Percentiles rank a stretch among this genome's conserved stretches.
phyloP scores from a whole-genome alignment of 2,329 filamentous ascomycete species.

The Nannizziopsis barbatae region DNA sequence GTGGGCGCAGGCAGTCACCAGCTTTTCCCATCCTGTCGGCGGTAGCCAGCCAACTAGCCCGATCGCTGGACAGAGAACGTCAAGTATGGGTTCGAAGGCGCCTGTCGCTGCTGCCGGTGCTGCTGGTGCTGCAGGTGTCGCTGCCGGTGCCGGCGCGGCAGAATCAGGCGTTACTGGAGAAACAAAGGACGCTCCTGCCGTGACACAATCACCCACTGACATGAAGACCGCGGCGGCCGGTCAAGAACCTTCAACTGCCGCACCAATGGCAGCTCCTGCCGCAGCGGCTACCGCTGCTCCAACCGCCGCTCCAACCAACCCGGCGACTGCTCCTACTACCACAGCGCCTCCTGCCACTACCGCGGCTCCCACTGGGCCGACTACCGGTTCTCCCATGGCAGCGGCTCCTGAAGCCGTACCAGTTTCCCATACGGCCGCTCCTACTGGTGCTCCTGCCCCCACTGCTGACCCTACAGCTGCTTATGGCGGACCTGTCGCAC shows the following conservation, averaged over 20 bases:
- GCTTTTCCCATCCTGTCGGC: neutral
- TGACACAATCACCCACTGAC: conserved; percentile 1
- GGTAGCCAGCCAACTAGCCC: conserved; percentile 8
- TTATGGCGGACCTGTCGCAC: too few relatives aligned
- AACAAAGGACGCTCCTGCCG: neutral
- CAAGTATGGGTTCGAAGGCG: neutral
- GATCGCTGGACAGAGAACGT: neutral
- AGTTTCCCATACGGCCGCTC: too few relatives aligned
- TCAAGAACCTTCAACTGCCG: too few relatives aligned
- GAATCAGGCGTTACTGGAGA: neutral
- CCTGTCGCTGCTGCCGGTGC: neutral
- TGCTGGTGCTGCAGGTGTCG: neutral
- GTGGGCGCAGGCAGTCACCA: conserved; percentile 43
- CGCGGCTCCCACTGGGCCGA: neutral
- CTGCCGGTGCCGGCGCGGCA: neutral
- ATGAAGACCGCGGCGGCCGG: neutral
- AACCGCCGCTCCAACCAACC: neutral
- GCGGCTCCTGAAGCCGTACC: too few relatives aligned
- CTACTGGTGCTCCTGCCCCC: too few relatives aligned
- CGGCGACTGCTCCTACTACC: too few relatives aligned
- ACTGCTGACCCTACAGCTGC: too few relatives aligned
- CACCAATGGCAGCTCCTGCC: neutral
- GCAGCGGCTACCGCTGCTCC: neutral
- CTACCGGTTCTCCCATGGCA: too few relatives aligned
- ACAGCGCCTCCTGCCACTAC: neutral